Evolutionary conservation across 2,329 filamentous ascomycete species (phyloP).

Genomic region (Gremmenia infestans): DNA sequence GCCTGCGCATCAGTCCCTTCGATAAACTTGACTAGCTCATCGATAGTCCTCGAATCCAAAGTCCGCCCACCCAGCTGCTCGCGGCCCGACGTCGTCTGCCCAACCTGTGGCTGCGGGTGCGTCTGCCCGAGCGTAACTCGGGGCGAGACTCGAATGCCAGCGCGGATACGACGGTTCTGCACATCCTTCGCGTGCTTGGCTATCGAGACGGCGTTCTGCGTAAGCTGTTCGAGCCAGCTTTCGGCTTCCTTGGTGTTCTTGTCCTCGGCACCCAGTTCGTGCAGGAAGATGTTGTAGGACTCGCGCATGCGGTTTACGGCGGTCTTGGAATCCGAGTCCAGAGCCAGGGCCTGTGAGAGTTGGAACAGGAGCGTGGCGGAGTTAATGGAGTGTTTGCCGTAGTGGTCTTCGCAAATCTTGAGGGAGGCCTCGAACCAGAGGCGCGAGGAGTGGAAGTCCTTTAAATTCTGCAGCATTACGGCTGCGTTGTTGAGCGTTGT

Average conservation of each 20-base stretch:
- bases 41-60: constrained; percentile 78
- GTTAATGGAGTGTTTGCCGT: constrained; percentile 85
- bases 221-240: constrained; percentile 93
- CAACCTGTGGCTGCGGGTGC: constrained; percentile 58
- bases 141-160: constrained; percentile 63
- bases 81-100: constrained; percentile 43
- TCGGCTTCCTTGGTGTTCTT: constrained; percentile 98
- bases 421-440: constrained; percentile 96
- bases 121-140: constrained; percentile 51
- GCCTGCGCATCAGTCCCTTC: constrained; percentile 63
- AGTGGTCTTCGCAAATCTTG: constrained; percentile 81
- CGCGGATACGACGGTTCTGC: constrained; percentile 67
- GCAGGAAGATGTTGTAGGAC: constrained; percentile 91
- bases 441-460: constrained; percentile 90
- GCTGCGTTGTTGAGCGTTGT: constrained; percentile 98
- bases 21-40: constrained; percentile 91
- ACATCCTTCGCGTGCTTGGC: constrained; percentile 90
- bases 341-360: constrained; percentile 86
- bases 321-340: constrained; percentile 92
- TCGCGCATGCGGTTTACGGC: constrained; percentile 93
- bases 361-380: constrained; percentile 95
- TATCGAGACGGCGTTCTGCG: constrained; percentile 89
- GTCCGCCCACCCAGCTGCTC: constrained; percentile 27
- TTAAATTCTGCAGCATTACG: constrained; percentile 95
- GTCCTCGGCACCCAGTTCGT: constrained; percentile 80